These are phyloP conservation scores for Kernera saxatilis DNA, from an alignment of 345 rosid species.

Conservation along the genomic window DNA sequence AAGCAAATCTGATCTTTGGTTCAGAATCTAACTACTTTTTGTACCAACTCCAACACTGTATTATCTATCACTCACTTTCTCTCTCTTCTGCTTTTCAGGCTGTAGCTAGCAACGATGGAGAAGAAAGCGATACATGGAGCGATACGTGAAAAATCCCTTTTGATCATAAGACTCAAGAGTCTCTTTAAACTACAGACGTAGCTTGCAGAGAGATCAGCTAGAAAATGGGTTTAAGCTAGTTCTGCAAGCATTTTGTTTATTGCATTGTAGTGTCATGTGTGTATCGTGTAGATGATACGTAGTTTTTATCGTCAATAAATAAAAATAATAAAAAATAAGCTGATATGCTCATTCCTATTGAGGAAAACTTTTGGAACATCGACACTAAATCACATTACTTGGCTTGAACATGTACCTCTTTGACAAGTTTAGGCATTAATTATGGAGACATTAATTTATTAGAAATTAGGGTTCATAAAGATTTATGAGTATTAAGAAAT, in stretches of 20 bases:
- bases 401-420: background rate
- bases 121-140: slow-evolving; percentile 85
- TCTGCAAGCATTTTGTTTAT: background rate
- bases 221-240: background rate
- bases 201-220: background rate
- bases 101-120: slow-evolving; percentile 72
- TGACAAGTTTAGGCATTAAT: background rate
- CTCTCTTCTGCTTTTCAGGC: slow-evolving; percentile 45
- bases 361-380: background rate
- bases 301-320: slow-evolving; percentile 4
- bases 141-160: slow-evolving; percentile 13
- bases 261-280: slow-evolving; percentile 9
- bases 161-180: background rate
- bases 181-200: background rate
- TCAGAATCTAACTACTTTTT: background rate
- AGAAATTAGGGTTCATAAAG: too few species aligned
- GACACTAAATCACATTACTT: background rate
- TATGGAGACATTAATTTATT: too few species aligned
- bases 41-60: background rate
- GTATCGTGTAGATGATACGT: slow-evolving; percentile 2
- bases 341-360: background rate
- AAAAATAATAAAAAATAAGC: background rate
- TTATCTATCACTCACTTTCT: background rate
- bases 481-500: too few species aligned
- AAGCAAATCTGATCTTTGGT: background rate